Base-by-base conservation (phyloP, 1,284 basidiomycete genomes). In the Austropuccinia psidii region DNA sequence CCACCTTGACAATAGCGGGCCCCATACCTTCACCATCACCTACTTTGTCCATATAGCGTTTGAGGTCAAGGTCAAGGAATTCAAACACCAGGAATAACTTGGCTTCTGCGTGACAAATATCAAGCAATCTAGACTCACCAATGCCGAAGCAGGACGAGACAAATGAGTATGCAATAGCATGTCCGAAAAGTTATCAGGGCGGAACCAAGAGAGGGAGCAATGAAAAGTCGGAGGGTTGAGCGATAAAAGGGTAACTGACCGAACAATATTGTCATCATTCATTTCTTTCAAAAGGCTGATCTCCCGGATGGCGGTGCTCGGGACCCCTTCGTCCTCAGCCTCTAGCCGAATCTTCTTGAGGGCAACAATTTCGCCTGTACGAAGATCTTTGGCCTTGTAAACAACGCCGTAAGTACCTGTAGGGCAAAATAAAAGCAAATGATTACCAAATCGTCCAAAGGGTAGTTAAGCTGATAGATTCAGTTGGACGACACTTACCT, bases 261-360 rank as follows among this genome's bases (percentile, higher is more conserved):
- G 85, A 79, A 98, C 94, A 79, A 98, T 91, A 81, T 97, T 92
- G 55, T 93, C 91, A 79, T 97, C 90, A 24, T 77, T 76, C 77
- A 98, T 87, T 82, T 98, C 95, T 82, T 98, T 98, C 79, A 98
- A 84, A 75, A 98, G 83, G 82, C 91, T 93, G 82, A 98, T 98
- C 84, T 98, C 95, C 68, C 95, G 87, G 80, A 98, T 96, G 73
- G 95, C 95, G 17, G 96, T 98, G 78, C 90, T 92, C 5, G 95
- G 95, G 21, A 98, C 95, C 27, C 95, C 95, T 80, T 98, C 93
- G 78, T 96, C 96, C 82, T 98, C 95, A 21, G 93, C 92, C 81
- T 98, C 96, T 43, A 98, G 87, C 73, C 95, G 87, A 79, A 98
- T 98, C 85, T 98, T 98, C 86, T 99, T 99, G 79, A 94, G 84